Evolutionary conservation across 768 basidiomycete genomes (phyloP).

Genomic region (Nidula microcarpa): DNA sequence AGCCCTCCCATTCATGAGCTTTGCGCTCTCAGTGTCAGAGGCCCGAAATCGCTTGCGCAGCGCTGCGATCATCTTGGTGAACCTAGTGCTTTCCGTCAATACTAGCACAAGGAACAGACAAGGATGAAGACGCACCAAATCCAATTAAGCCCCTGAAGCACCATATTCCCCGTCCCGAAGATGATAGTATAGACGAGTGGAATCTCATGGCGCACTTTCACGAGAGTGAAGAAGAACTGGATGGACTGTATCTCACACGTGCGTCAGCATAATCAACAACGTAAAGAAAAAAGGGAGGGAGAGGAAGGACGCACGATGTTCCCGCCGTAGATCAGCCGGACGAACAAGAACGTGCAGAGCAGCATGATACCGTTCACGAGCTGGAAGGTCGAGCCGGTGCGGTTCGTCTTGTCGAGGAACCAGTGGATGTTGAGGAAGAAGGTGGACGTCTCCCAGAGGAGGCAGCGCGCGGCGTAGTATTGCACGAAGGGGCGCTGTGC

Average conservation of each 20-base stretch:
- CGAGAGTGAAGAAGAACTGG: slow-evolving; percentile 61
- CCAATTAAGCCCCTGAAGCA: slow-evolving; percentile 74
- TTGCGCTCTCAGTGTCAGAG: slow-evolving; percentile 13
- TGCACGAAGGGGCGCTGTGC: slow-evolving; percentile 68
- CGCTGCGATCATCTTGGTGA: slow-evolving; percentile 69
- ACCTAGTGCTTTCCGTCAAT: slow-evolving; percentile 32
- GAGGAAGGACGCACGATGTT: slow-evolving; percentile 29
- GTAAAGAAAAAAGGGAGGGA: not conserved
- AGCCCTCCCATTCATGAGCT: slow-evolving; percentile 7
- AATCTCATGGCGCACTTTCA: slow-evolving; percentile 49
- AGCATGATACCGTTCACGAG: slow-evolving; percentile 70
- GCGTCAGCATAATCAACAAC: too few relatives aligned
- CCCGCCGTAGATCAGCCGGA: slow-evolving; percentile 71
- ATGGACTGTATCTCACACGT: slow-evolving; percentile 43
- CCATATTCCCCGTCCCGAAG: slow-evolving; percentile 56
- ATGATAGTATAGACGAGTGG: slow-evolving; percentile 46
- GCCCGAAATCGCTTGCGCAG: slow-evolving; percentile 58
- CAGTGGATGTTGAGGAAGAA: slow-evolving; percentile 88
- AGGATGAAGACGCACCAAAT: slow-evolving; percentile 53
- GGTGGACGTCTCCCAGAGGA: slow-evolving; percentile 85
- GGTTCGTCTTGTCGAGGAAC: slow-evolving; percentile 78
- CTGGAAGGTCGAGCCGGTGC: slow-evolving; percentile 65
- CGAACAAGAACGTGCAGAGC: slow-evolving; percentile 62
- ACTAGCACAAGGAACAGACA: not conserved
- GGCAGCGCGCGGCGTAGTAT: slow-evolving; percentile 74